phyloP scores from a whole-genome alignment of 176 grass and related monocot species.

The Avena atlantica region DNA sequence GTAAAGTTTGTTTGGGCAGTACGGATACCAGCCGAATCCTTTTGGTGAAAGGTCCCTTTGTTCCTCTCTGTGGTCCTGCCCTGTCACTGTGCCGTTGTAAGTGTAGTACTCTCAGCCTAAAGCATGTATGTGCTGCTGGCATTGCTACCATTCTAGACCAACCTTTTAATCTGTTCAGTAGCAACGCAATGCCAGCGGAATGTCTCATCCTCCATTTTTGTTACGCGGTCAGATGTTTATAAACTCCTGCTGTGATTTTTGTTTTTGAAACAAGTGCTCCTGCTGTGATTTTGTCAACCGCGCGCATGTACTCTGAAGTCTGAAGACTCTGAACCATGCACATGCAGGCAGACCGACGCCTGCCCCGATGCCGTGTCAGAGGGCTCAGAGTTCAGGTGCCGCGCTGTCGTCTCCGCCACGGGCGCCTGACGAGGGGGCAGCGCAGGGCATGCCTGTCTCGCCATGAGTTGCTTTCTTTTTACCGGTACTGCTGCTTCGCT shows the following conservation, averaged over 20 bases:
- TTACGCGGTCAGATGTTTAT: no score
- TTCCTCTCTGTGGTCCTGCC: conserved; percentile 21
- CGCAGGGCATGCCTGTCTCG: background rate
- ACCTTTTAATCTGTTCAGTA: no score
- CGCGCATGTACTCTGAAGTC: background rate
- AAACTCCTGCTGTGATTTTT: no score
- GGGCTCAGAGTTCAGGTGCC: background rate
- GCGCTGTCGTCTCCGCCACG: conserved; percentile 2
- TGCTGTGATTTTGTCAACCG: background rate
- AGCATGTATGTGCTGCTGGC: background rate
- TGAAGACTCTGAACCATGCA: background rate
- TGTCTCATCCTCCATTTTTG: no score
- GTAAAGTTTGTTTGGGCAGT: no score
- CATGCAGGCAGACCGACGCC: background rate
- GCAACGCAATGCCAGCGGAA: no score
- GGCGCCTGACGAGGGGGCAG: background rate
- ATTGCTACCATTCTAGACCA: background rate
- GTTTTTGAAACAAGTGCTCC: no score
- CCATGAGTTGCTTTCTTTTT: no score
- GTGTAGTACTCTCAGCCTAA: no score
- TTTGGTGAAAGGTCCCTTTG: conserved; percentile 27
- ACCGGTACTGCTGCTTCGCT: no score
- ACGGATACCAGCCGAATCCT: conserved; percentile 12
- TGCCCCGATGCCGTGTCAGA: background rate
- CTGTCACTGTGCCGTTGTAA: background rate